Evolutionary conservation across 2,329 filamentous ascomycete genomes (phyloP).

Genomic region (Pestalotiopsis sp.): DNA sequence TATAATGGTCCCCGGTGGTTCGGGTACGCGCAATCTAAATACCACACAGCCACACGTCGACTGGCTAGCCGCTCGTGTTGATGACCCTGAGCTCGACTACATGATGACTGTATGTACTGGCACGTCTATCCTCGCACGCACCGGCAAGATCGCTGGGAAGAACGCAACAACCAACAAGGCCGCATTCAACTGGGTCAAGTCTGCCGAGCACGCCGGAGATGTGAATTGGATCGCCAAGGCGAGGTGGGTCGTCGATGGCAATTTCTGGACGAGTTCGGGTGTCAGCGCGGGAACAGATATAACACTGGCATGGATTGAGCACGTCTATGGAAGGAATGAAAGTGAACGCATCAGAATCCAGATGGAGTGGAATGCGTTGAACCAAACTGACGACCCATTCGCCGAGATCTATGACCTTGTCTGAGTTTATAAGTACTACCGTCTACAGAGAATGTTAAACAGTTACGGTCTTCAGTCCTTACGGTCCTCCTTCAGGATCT

Average conservation of each 20-base stretch:
- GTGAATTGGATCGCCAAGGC: constrained; percentile 23
- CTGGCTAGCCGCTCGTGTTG: constrained; percentile 15
- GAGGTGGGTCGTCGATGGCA: constrained; percentile 23
- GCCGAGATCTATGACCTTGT: constrained; percentile 10
- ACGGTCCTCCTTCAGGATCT: constrained; percentile 12
- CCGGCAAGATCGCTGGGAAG: constrained; percentile 17
- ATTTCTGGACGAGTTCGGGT: constrained; percentile 22
- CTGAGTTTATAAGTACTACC: not conserved
- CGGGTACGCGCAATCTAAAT: constrained; percentile 16
- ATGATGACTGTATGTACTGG: constrained; percentile 23
- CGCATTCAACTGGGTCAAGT: constrained; percentile 20
- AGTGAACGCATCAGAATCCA: constrained; percentile 15
- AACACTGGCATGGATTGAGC: constrained; percentile 16
- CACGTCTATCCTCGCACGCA: constrained; percentile 19
- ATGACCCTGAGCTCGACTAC: constrained; percentile 16
- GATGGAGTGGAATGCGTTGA: constrained; percentile 21
- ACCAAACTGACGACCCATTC: constrained; percentile 21
- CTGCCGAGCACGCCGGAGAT: constrained; percentile 13
- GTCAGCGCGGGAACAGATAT: constrained; percentile 24
- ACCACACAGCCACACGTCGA: constrained; percentile 24
- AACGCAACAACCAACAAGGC: constrained; percentile 23
- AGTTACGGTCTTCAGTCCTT: not conserved
- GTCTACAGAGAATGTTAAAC: too few species aligned
- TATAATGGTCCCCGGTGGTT: constrained; percentile 24
- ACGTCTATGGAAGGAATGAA: constrained; percentile 17